Evolutionary conservation across 2,329 filamentous ascomycete genomes (phyloP).

Genomic region (Aspergillus brasiliensis): DNA sequence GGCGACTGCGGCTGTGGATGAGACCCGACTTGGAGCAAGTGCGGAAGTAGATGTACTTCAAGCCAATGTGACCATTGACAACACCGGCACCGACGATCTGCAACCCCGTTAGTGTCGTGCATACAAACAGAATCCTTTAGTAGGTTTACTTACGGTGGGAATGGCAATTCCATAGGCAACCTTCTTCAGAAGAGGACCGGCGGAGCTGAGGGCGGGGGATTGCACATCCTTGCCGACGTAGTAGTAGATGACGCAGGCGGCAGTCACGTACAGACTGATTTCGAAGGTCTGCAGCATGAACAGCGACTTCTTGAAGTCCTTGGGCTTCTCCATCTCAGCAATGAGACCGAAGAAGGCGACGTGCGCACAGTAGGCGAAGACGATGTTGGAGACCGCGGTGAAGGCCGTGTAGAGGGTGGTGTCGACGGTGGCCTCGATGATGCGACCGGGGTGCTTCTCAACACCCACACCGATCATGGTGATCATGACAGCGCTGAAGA

Average conservation of each 20-base stretch:
- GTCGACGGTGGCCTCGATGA: constrained; percentile 41
- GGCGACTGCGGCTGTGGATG: constrained; percentile 49
- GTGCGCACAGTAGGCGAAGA: constrained; percentile 39
- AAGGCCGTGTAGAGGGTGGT: constrained; percentile 58
- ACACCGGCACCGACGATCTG: constrained; percentile 68
- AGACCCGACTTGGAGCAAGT: constrained; percentile 61
- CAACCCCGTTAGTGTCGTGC: neutral
- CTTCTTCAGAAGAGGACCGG: constrained; percentile 58
- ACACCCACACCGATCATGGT: constrained; percentile 68
- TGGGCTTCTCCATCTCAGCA: constrained; percentile 62
- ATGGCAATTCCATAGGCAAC: constrained; percentile 67
- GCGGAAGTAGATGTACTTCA: constrained; percentile 67
- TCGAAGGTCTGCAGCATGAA: constrained; percentile 60
- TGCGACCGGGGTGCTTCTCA: constrained; percentile 41
- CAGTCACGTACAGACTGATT: constrained; percentile 63
- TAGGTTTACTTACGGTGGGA: constrained; percentile 51
- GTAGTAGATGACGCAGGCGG: constrained; percentile 67
- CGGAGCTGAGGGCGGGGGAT: constrained; percentile 67
- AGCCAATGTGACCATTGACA: constrained; percentile 66
- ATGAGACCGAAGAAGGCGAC: constrained; percentile 69
- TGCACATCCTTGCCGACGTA: constrained; percentile 63
- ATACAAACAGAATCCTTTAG: neutral
- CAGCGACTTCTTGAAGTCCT: constrained; percentile 63
- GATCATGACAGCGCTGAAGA: constrained; percentile 65
- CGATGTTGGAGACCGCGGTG: constrained; percentile 32